Base-by-base conservation (phyloP, 768 basidiomycete species). In the Phanerochaete sordida region DNA sequence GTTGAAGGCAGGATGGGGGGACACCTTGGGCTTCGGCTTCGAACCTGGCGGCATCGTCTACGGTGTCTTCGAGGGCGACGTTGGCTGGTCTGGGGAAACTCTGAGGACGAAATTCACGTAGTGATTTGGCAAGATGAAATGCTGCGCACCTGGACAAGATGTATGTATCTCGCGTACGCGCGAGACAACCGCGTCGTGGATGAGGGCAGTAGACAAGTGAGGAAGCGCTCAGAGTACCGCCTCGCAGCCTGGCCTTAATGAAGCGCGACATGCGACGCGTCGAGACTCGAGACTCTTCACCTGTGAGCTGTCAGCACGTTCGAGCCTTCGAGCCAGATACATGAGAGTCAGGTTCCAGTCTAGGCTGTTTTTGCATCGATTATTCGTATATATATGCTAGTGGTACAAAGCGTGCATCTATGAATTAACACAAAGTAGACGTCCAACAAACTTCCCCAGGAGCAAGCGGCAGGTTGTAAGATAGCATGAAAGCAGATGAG, bases 1-100 rank as follows among this genome's bases (percentile, higher is more conserved):
- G 51, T 60, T 54, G 59, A 66, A 66, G n/a, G n/a, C n/a, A 21
- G 64, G 62, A 19, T 43, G 39, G 8, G 7, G 11, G 5, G 48
- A 15, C 4, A n/a, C 9, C 19, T 50, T 26, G 24, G 26, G 12
- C 48, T 50, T 50, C 19, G 39, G 19, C 48, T 50, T 50, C 5
- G 24, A 21, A 16, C n/a, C n/a, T n/a, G 48, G 30, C 30, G 48
- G 11, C 48, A 50, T 50, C 11, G 48, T n/a, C n/a, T n/a, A n/a
- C n/a, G n/a, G n/a, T n/a, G n/a, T n/a, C n/a, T n/a, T n/a, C n/a
- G n/a, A n/a, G n/a, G n/a, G n/a, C n/a, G n/a, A n/a, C n/a, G n/a
- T n/a, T n/a, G n/a, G n/a, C n/a, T n/a, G n/a, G n/a, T n/a, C n/a
- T n/a, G n/a, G n/a, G n/a, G n/a, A n/a, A n/a, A n/a, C n/a, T n/a